Evolutionary conservation across 2,329 filamentous ascomycete genomes (phyloP), one percentile per base, ranked within the genome.

Genomic region (Colletotrichum cordylinicola): DNA sequence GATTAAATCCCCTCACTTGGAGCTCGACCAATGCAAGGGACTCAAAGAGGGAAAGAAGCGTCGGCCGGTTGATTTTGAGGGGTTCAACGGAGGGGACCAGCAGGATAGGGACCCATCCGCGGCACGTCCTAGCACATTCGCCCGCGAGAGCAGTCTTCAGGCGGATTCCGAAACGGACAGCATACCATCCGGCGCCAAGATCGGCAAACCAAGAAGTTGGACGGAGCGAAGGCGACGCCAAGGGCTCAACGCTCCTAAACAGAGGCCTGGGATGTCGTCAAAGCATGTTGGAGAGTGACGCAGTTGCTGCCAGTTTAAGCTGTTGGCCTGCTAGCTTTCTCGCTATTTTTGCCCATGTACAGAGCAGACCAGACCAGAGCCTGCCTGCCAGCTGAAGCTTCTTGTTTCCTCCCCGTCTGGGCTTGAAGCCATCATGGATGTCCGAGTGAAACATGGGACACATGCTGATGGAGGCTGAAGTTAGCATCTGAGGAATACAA

Each of bases 171-270:
- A 73, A 68, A 68, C 70, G 56, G 64, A 73, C 39, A 68, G 56
- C 56, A 75, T 75, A 67, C 64, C 69, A 67, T 56, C 69, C 55
- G 69, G 64, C 43, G 69, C 69, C 73, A 68, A 75, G 73, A 75
- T 73, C 73, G 73, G 58, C 72, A 70, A 70, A 43, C 39, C 60
- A 72, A 67, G 56, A 65, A 75, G 69, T 75, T 75, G 73, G 70
- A 73, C 70, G 64, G 56, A 73, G 56, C 73, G 37, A 65, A 56
- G 43, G 62, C 43, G 29, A 65, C 70, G 64, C 70, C 73, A 73
- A 67, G 73, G 62, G 56, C 35, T 65, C 64, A 75, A 64, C 70
- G 43, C 48, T 52, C 39, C 56, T 35, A 68, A 35, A 72, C 37
- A 15, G 48, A 67, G 13, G 39, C 27, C 61, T 72, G 24, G 72